Conservation (phyloP, 495 filamentous ascomycete genomes). For the Penicillium turbatum region DNA sequence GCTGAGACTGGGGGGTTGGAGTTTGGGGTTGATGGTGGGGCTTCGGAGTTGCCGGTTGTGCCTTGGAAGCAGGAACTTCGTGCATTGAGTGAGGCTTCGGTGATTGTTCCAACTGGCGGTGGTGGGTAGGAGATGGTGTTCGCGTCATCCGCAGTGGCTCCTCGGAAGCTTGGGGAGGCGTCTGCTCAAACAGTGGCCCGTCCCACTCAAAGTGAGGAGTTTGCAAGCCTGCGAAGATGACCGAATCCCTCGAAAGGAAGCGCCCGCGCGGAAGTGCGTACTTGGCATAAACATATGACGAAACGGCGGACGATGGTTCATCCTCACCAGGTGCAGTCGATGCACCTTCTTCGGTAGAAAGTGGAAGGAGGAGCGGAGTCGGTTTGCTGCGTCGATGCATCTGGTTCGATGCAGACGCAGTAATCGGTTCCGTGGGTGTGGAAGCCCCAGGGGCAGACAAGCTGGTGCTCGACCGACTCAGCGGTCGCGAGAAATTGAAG, state of each 20-base stretch:
- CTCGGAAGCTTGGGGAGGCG: conserved; percentile 40
- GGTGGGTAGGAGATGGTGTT: conserved; percentile 34
- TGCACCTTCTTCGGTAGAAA: conserved; percentile 21
- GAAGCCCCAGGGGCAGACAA: conserved; percentile 43
- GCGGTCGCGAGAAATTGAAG: conserved; percentile 89
- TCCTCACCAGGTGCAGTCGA: conserved; percentile 16
- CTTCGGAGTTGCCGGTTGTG: background rate
- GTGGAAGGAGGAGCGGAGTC: conserved; percentile 36
- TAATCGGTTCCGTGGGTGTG: conserved; percentile 23
- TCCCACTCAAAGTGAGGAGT: conserved; percentile 60
- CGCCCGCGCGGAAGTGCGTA: conserved; percentile 81
- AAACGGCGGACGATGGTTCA: conserved; percentile 48
- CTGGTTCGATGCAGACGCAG: conserved; percentile 9
- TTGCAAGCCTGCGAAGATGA: conserved; percentile 58
- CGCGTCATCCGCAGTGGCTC: conserved; percentile 34
- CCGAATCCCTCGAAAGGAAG: conserved; percentile 64
- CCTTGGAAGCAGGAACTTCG: conserved; percentile 24
- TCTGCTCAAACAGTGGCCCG: conserved; percentile 49
- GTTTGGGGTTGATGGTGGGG: conserved; percentile 15
- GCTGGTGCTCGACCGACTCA: conserved; percentile 69
- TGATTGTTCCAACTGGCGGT: conserved; percentile 18
- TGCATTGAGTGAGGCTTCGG: conserved; percentile 38
- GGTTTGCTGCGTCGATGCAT: conserved; percentile 39
- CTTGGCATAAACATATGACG: conserved; percentile 79
- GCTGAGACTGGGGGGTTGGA: conserved; percentile 1